These are phyloP conservation scores for Neonectria neomacrospora DNA, from an alignment of 2,329 filamentous ascomycete species.

Conservation along the genomic window DNA sequence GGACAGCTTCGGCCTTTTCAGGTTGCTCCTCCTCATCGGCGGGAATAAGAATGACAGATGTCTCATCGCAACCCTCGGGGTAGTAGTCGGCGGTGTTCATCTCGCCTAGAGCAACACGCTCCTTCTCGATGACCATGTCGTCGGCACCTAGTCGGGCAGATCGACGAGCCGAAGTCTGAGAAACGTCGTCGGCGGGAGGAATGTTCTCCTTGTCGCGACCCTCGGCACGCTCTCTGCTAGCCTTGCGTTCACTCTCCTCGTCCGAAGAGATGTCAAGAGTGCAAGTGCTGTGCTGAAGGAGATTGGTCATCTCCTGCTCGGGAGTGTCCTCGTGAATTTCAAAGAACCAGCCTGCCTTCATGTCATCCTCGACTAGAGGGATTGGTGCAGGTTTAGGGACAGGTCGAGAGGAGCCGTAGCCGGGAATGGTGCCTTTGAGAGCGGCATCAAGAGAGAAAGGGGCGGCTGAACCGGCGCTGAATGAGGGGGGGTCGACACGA, in stretches of 20 bases:
- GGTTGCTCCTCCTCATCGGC: slow-evolving; percentile 64
- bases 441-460: slow-evolving; percentile 90
- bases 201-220: slow-evolving; percentile 92
- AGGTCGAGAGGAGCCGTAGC: slow-evolving; percentile 60
- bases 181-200: slow-evolving; percentile 75
- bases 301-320: slow-evolving; percentile 89
- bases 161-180: slow-evolving; percentile 62
- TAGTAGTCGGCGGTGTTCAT: slow-evolving; percentile 76
- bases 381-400: slow-evolving; percentile 41
- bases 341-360: slow-evolving; percentile 84
- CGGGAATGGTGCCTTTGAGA: slow-evolving; percentile 78
- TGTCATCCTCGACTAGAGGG: slow-evolving; percentile 56
- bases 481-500: slow-evolving; percentile 77
- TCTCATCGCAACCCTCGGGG: slow-evolving; percentile 71
- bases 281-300: slow-evolving; percentile 90
- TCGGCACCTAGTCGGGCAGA: slow-evolving; percentile 51
- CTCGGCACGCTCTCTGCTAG: slow-evolving; percentile 63
- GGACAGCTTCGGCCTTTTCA: slow-evolving; percentile 22
- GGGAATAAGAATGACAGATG: slow-evolving; percentile 70
- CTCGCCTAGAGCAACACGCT: slow-evolving; percentile 73
- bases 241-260: slow-evolving; percentile 74
- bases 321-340: slow-evolving; percentile 93
- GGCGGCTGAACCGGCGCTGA: slow-evolving; percentile 63
- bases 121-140: slow-evolving; percentile 71
- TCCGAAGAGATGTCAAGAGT: slow-evolving; percentile 91